phyloP scores from a whole-genome alignment of 2,329 filamentous ascomycete species.

The Colletotrichum scovillei region DNA sequence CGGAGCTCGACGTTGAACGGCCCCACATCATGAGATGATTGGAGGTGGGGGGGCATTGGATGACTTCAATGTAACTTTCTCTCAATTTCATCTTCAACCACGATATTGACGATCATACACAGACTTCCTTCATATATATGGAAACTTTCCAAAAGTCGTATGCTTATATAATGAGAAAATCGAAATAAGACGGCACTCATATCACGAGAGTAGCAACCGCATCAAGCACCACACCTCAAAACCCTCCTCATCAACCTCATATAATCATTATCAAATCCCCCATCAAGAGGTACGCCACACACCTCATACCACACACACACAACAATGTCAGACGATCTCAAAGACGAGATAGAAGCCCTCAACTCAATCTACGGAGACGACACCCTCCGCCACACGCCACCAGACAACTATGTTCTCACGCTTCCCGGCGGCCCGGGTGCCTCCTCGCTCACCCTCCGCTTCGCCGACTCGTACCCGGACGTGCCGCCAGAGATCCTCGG shows the following conservation, averaged over 20 bases:
- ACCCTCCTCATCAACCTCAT: neutral
- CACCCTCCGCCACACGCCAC: constrained; percentile 62
- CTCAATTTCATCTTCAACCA: neutral
- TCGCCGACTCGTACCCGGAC: constrained; percentile 80
- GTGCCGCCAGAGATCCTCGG: constrained; percentile 79
- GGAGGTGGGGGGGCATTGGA: neutral
- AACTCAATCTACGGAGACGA: constrained; percentile 84
- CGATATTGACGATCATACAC: neutral
- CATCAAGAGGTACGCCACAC: neutral
- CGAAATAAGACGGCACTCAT: neutral
- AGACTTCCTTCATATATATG: neutral
- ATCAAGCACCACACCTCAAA: neutral
- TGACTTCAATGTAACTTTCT: neutral
- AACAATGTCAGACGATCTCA: constrained; percentile 38
- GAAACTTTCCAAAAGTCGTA: neutral
- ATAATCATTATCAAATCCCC: neutral
- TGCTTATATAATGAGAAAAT: neutral
- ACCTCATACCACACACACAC: neutral
- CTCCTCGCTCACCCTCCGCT: constrained; percentile 72
- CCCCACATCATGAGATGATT: neutral
- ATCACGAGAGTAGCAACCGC: neutral
- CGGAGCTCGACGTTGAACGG: neutral
- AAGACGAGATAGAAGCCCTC: constrained; percentile 82
- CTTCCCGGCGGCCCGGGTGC: constrained; percentile 69
- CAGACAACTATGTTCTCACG: constrained; percentile 68